A percentile compares a stretch with the other conserved stretches of the same genome.
phyloP scores from a whole-genome alignment of 2,329 filamentous ascomycete species.

The Thermomyces lanuginosus region DNA sequence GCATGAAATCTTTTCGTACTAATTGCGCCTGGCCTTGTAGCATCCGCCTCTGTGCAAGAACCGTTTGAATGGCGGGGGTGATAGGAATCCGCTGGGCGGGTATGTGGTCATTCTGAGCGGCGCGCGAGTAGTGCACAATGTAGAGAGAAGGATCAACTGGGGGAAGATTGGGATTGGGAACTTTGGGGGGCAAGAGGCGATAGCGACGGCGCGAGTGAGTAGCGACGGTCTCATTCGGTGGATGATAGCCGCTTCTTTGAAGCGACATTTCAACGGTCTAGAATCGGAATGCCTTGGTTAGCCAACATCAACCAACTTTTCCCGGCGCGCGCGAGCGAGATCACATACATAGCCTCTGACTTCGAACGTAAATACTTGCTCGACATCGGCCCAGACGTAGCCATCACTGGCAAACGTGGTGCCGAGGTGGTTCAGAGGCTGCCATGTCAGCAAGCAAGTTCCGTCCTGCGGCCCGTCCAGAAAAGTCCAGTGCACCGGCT shows the following conservation, averaged over 20 bases:
- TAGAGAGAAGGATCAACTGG: slow-evolving; percentile 68
- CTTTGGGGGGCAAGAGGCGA: slow-evolving; percentile 57
- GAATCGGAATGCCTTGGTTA: too few species aligned
- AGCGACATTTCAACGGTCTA: slow-evolving; percentile 80
- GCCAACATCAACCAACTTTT: too few species aligned
- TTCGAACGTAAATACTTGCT: slow-evolving; percentile 61
- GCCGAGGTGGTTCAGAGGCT: slow-evolving; percentile 54
- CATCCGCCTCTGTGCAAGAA: slow-evolving; percentile 35
- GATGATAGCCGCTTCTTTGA: slow-evolving; percentile 64
- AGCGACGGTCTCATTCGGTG: slow-evolving; percentile 54
- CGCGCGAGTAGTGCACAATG: slow-evolving; percentile 76
- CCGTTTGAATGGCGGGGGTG: slow-evolving; percentile 25
- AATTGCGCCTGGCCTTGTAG: slow-evolving; percentile 64
- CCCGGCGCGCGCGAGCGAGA: background rate
- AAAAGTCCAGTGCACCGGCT: slow-evolving; percentile 87
- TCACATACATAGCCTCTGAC: slow-evolving; percentile 47
- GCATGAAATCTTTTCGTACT: slow-evolving; percentile 82
- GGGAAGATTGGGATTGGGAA: slow-evolving; percentile 51
- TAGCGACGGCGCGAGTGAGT: slow-evolving; percentile 71
- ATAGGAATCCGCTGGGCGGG: slow-evolving; percentile 43
- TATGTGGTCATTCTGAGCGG: slow-evolving; percentile 57
- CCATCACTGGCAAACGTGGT: slow-evolving; percentile 78
- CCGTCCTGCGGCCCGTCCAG: slow-evolving; percentile 69
- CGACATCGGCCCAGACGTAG: slow-evolving; percentile 73
- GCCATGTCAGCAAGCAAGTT: slow-evolving; percentile 73